Base-by-base conservation (phyloP, 495 filamentous ascomycete genomes). In the Wilcoxina mikolae region DNA sequence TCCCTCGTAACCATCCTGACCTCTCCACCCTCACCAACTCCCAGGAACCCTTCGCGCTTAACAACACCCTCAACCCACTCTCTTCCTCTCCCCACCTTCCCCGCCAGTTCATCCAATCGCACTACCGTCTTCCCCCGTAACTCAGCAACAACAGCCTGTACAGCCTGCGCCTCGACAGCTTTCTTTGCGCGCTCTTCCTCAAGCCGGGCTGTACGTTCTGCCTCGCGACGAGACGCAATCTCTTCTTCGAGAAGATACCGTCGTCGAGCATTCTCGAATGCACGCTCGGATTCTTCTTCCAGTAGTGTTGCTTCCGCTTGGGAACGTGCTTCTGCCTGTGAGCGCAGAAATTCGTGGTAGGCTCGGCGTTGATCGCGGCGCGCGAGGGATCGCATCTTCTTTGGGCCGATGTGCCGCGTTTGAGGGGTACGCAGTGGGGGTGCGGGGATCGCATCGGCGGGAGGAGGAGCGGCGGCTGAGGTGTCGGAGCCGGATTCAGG, bases 361-460 rank as follows among this genome's bases (percentile, higher is more conserved):
- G 72, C 72, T 24, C 73, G 67, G 20, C 69, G 69, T 49, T 74
- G 73, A 46, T 75, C 73, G 26, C 66, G 61, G 22, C 68, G 69
- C 4, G 71, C 70, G 26, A 75, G 63, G 9, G 72, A 72, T 43
- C 67, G 68, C 9, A 71, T 70, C 55, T 76, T 76, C 51, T 76
- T 76, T 1, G 70, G 60, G 28, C 73, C 73, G 23, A 75, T 62
- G 28, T 47, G 61, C 41, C 71, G 68, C 39, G 56, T 51, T 9
- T 57, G 59, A 9, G 59, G 41, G 25, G 39, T 24, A 22, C 49
- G 43, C 23, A 20, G 33, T 1, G 46, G 29, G 17, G 48, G 50
- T 12, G 26, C 18, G 15, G 27, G 3, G 10, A 23, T 12, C 9
- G 56, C 10, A 31, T 28, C 39, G 10, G 50, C 31, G 27, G 54